A percentile compares a stretch with the other conserved stretches of the same genome.
Conservation (phyloP, 352 stramenopile genomes). For the Phytophthora pisi region DNA sequence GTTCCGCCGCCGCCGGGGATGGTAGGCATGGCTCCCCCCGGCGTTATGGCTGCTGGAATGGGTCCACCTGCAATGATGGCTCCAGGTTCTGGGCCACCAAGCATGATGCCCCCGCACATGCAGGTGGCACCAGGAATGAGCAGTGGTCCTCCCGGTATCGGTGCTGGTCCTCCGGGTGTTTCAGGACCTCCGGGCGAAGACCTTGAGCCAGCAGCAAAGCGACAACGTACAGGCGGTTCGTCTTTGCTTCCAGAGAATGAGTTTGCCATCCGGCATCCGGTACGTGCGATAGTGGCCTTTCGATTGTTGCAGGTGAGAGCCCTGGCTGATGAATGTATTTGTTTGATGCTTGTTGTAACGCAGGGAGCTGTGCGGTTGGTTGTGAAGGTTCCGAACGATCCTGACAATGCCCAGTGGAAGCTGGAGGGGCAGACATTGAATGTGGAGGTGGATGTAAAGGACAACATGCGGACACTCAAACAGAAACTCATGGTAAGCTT, state of each 20-base stretch:
- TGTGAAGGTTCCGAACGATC: slow-evolving; percentile 88
- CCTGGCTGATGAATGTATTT: slow-evolving; percentile 7
- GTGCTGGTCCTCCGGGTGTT: slow-evolving; percentile 45
- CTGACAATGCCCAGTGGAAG: slow-evolving; percentile 92
- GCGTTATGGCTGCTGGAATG: slow-evolving; percentile 37
- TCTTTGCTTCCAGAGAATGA: slow-evolving; percentile 81
- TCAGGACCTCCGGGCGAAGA: slow-evolving; percentile 39
- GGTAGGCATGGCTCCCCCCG: slow-evolving; percentile 25
- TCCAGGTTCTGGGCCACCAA: slow-evolving; percentile 11
- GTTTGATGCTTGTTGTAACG: slow-evolving; percentile 1
- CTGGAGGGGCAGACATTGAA: slow-evolving; percentile 93
- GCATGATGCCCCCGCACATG: slow-evolving; percentile 34
- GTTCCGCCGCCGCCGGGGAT: slow-evolving; percentile 27
- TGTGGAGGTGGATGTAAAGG: slow-evolving; percentile 88
- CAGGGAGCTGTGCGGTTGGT: slow-evolving; percentile 71
- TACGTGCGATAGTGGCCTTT: slow-evolving; percentile 32
- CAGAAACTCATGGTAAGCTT: slow-evolving; percentile 77
- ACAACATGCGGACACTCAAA: slow-evolving; percentile 93
- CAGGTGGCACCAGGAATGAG: slow-evolving; percentile 29
- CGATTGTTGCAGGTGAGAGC: background rate
- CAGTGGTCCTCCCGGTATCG: slow-evolving; percentile 36
- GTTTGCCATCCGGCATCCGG: slow-evolving; percentile 76
- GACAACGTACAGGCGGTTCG: slow-evolving; percentile 65
- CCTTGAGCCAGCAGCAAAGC: slow-evolving; percentile 67
- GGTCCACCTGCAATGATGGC: slow-evolving; percentile 27